phyloP scores from a whole-genome alignment of 78 protist genomes.

The Parvularia atlantis region DNA sequence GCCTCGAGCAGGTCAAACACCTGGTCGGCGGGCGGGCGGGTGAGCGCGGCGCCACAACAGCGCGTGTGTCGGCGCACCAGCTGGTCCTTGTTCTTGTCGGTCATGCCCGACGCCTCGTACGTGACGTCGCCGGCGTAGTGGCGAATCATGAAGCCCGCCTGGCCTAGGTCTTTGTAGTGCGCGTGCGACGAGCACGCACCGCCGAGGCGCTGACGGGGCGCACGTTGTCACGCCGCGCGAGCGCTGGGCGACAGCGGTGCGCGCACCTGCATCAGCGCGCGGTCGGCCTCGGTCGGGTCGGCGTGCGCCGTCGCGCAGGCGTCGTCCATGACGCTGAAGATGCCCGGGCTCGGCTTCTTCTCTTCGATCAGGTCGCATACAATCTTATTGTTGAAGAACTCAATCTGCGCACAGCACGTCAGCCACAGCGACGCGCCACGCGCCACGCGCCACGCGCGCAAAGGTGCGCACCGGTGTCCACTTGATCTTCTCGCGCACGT shows the following conservation, averaged over 20 bases:
- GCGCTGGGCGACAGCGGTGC: constrained; percentile 14
- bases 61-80: no score
- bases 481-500: constrained; percentile 72
- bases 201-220: no score
- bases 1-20: not conserved
- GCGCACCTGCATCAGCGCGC: not conserved
- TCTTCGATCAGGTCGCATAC: constrained; percentile 84
- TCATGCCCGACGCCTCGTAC: constrained; percentile 9
- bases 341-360: constrained; percentile 63
- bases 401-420: constrained; percentile 44
- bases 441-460: no score
- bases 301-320: constrained; percentile 73
- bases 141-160: constrained; percentile 6
- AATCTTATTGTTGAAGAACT: constrained; percentile 74
- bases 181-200: no score
- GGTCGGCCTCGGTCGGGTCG: constrained; percentile 14
- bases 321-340: constrained; percentile 74
- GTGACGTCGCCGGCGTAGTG: constrained; percentile 54
- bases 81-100: constrained; percentile 2
- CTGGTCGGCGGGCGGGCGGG: no score
- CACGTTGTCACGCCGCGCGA: no score
- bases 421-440: no score
- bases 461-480: no score
- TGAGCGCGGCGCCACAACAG: not conserved
- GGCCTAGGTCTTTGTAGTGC: constrained; percentile 34